These are phyloP conservation scores for Lachnellula hyalina DNA, from an alignment of 2,329 filamentous ascomycete genomes.

Conservation along the genomic window DNA sequence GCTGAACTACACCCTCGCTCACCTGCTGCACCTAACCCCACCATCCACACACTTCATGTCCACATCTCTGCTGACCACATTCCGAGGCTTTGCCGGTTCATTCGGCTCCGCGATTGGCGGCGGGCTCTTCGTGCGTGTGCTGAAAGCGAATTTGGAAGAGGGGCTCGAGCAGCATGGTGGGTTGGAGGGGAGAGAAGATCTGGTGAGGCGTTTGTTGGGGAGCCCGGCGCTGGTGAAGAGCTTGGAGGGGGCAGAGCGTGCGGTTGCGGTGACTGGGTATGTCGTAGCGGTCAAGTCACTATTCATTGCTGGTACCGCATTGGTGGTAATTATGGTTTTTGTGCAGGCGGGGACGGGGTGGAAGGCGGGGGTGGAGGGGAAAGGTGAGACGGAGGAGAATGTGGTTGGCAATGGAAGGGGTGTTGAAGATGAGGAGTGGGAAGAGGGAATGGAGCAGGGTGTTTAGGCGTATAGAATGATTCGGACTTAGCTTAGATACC, in stretches of 20 bases:
- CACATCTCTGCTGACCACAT: slow-evolving; percentile 71
- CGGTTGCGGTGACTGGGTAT: slow-evolving; percentile 49
- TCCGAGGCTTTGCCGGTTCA: slow-evolving; percentile 74
- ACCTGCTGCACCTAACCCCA: slow-evolving; percentile 67
- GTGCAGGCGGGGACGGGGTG: slow-evolving; percentile 56
- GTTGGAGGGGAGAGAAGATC: slow-evolving; percentile 29
- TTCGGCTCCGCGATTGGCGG: slow-evolving; percentile 78
- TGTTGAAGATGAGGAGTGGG: slow-evolving; percentile 21
- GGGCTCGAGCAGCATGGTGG: slow-evolving; percentile 32
- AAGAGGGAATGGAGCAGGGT: slow-evolving; percentile 18
- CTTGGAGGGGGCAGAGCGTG: slow-evolving; percentile 43
- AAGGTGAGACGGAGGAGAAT: slow-evolving; percentile 12
- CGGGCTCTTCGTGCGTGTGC: slow-evolving; percentile 39
- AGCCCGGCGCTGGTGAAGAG: slow-evolving; percentile 50
- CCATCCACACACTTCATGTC: slow-evolving; percentile 67
- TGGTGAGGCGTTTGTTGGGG: slow-evolving; percentile 52
- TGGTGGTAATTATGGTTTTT: slow-evolving; percentile 44
- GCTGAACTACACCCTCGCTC: slow-evolving; percentile 77
- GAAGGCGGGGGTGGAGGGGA: slow-evolving; percentile 34
- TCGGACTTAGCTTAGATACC: neutral
- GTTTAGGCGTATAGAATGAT: neutral
- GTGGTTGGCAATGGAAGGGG: slow-evolving; percentile 1
- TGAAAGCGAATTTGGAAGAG: slow-evolving; percentile 29
- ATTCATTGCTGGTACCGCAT: slow-evolving; percentile 45
- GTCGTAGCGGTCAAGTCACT: slow-evolving; percentile 46